Evolutionary conservation across 257 asterid species (phyloP), one percentile per base, ranked within the genome.

Genomic region (Solanum etuberosum): DNA sequence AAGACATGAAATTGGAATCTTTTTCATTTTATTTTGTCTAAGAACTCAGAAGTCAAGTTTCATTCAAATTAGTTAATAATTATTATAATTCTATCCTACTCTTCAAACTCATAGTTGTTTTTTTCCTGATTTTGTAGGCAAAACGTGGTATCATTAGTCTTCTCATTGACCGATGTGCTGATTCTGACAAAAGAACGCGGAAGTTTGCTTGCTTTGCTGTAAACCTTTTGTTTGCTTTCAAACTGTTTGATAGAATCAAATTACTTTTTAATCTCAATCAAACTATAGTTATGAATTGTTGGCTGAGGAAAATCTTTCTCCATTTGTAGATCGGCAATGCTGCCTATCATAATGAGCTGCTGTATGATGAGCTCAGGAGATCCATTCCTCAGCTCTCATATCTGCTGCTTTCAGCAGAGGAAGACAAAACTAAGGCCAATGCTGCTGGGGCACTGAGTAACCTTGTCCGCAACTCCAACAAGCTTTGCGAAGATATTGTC

Each of bases 401-500:
- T 83, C 87, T 97, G 91, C 92, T 97, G 90, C 91, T 95, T 87
- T 93, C 98, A 11, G 91, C 93, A 27, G 99, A 93, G 92, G 99
- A 97, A 91, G 98, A 97, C 89, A 97, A 97, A 92, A 97, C 99
- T 23, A 97, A 96, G 91, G 98, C 98, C 85, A 97, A 97, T 87
- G 99, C 99, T 84, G 99, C 99, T 4, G 99, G 99, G 87, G 99
- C 99, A 87, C 94, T 97, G 73, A 97, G 99, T 88, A 96, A 97
- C 89, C 96, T 97, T 9, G 99, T 97, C 57, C 98, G 98, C 84
- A 96, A 97, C 92, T 97, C 99, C 88, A 93, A 90, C 92, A 96
- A 91, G 88, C 99, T 97, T 61, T 96, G 99, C 70, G 98, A 92
- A 87, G 99, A 97, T 90, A 96, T 97, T 48, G 93, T 97, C 88